Evolutionary conservation across 2,329 filamentous ascomycete species (phyloP).

Genomic region (Pseudogymnoascus sp.): DNA sequence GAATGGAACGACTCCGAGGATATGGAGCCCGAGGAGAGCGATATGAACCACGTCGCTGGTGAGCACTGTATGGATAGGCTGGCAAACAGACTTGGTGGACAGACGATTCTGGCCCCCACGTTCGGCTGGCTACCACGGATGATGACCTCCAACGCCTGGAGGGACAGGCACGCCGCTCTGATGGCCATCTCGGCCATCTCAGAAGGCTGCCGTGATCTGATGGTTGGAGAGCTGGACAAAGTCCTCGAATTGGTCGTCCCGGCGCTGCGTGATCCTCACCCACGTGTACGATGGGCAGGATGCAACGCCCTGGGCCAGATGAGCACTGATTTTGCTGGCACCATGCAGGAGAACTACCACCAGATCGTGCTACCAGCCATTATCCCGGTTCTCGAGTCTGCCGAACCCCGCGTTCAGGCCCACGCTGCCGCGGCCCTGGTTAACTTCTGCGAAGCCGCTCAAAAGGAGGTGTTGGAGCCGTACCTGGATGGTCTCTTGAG

Average conservation of each 20-base stretch:
- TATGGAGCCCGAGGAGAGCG: slow-evolving; percentile 90
- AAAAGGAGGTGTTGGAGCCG: slow-evolving; percentile 83
- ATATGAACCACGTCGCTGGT: slow-evolving; percentile 93
- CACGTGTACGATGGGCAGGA: slow-evolving; percentile 91
- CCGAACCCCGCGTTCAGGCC: slow-evolving; percentile 89
- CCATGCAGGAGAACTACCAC: slow-evolving; percentile 96
- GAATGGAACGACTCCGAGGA: slow-evolving; percentile 94
- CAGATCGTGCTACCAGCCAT: slow-evolving; percentile 80
- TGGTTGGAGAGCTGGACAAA: slow-evolving; percentile 90
- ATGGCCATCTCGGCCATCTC: slow-evolving; percentile 99
- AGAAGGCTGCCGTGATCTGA: slow-evolving; percentile 89
- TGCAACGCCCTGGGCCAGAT: slow-evolving; percentile 99
- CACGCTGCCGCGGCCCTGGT: slow-evolving; percentile 96
- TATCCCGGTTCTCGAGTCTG: slow-evolving; percentile 81
- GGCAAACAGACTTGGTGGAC: slow-evolving; percentile 93
- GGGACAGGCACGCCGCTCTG: slow-evolving; percentile 88
- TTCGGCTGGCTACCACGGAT: slow-evolving; percentile 96
- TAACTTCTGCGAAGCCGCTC: slow-evolving; percentile 98
- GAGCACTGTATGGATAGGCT: slow-evolving; percentile 98
- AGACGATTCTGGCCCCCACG: slow-evolving; percentile 82
- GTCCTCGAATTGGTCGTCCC: slow-evolving; percentile 93
- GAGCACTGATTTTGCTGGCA: slow-evolving; percentile 97
- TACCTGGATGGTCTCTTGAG: slow-evolving; percentile 84
- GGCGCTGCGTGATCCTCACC: slow-evolving; percentile 79
- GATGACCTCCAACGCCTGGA: slow-evolving; percentile 93